Evolutionary conservation across 768 basidiomycete genomes (phyloP).

Genomic region (Lanmaoa pseudosensibilis): DNA sequence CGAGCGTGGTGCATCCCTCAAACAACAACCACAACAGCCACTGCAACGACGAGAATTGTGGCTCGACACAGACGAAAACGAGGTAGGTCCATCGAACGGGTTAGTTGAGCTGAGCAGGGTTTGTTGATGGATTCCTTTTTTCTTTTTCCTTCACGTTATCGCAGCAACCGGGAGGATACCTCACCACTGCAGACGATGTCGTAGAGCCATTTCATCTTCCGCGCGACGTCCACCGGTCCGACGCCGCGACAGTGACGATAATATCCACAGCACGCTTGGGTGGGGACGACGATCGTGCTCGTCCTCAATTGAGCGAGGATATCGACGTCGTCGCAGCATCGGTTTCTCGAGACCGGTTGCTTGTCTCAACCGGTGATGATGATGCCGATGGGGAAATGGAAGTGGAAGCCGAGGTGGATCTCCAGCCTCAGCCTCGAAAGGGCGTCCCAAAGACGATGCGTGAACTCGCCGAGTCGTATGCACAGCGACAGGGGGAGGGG

Average conservation of each 20-base stretch:
- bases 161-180: conserved; percentile 53
- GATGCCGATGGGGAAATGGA: conserved; percentile 3
- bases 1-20: not conserved
- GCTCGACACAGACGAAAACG: conserved; percentile 23
- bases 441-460: conserved; percentile 59
- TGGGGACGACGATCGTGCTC: not conserved
- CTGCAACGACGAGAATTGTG: conserved; percentile 14
- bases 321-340: not conserved
- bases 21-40: conserved; percentile 4
- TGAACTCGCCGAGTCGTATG: conserved; percentile 52
- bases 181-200: conserved; percentile 68
- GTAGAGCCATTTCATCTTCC: conserved; percentile 74
- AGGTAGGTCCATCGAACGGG: conserved; percentile 17
- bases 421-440: conserved; percentile 7
- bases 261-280: not conserved
- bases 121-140: conserved; percentile 18
- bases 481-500: not conserved
- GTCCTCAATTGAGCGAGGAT: not conserved
- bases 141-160: not conserved
- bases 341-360: conserved; percentile 6
- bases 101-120: not conserved
- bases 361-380: conserved; percentile 9
- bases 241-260: conserved; percentile 8
- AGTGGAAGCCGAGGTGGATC: conserved; percentile 21
- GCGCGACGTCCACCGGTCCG: conserved; percentile 40